Base-by-base conservation (phyloP, 2,329 filamentous ascomycete species). In the Hypomyces rosellus region DNA sequence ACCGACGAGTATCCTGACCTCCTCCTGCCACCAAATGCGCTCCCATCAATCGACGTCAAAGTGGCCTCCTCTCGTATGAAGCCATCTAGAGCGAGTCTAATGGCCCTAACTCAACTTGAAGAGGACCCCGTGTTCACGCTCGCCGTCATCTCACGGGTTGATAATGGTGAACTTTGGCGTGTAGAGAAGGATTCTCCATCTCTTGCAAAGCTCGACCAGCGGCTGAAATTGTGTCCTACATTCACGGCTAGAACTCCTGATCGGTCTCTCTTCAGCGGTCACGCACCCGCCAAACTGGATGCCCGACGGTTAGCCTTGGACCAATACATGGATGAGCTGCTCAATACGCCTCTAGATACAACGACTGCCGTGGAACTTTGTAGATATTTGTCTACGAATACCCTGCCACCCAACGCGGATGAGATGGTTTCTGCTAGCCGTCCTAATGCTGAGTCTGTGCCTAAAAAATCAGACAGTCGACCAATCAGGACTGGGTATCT, bases 31-130 rank as follows among this genome's bases (percentile, higher is more conserved):
- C 92, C 93, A 0, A 95, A 95, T 64, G 90, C 91, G 5, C 74
- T 99, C 7, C 87, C 89, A 3, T 89, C 88, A 1, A 86, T 99
- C 50, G 81, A 87, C 55, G 84, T 96, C 44, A 88, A 81, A 64
- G 92, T 96, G 4, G 89, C 90, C 3, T 97, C 93, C 4, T 97
- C 93, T 18, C 84, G 93, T n/a, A 84, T 99, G 75, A 90, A 89
- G 63, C 93, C 92, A 13, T 96, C 92, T 0, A 78, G 92, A 55
- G 84, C 89, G 36, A 96, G 91, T 64, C 80, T 93, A 58, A 74
- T 96, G 61, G 88, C 84, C 2, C 74, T 90, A 11, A 92, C 83
- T 46, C 85, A 88, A 54, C 74, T 87, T 16, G 91, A 96, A 51
- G 92, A 96, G 63, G 91, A 96, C 59, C 89, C 91, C 0, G 92